A percentile compares a stretch with the other conserved stretches of the same genome.
These are phyloP conservation scores for Hysterium pulicare DNA, from an alignment of 2,329 filamentous ascomycete genomes.

Conservation along the genomic window DNA sequence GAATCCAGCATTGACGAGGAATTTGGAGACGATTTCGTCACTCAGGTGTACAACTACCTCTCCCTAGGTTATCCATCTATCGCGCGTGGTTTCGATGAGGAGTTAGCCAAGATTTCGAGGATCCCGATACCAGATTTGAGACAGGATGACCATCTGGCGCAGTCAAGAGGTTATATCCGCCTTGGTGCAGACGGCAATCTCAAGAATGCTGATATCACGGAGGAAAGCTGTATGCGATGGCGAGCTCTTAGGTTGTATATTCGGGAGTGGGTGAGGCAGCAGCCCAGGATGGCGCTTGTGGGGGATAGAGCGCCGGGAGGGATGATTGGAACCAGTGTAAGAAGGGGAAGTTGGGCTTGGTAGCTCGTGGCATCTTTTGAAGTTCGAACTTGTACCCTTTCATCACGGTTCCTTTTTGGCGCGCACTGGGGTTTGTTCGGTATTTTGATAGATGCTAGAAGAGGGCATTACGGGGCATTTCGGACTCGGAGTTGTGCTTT, in stretches of 20 bases:
- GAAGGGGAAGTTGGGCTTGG: conserved; percentile 48
- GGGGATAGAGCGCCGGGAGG: conserved; percentile 26
- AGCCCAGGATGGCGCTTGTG: conserved; percentile 64
- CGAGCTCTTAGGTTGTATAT: conserved; percentile 80
- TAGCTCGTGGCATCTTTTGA: background rate
- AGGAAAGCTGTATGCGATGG: conserved; percentile 69
- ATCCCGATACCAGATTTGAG: conserved; percentile 67
- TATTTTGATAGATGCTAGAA: too few relatives aligned
- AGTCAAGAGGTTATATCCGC: conserved; percentile 70
- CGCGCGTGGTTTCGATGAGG: conserved; percentile 77
- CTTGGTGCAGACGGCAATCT: conserved; percentile 46
- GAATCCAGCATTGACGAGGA: conserved; percentile 57
- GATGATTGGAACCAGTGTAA: conserved; percentile 41
- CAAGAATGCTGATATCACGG: conserved; percentile 49
- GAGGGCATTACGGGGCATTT: too few relatives aligned
- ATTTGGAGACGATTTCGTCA: conserved; percentile 81
- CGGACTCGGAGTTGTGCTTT: background rate
- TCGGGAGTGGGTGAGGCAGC: conserved; percentile 83
- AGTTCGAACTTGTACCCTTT: background rate
- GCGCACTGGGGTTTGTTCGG: background rate
- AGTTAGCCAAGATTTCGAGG: conserved; percentile 76
- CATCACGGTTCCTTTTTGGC: background rate
- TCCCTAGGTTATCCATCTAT: conserved; percentile 87
- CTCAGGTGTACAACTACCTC: conserved; percentile 95
- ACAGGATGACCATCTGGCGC: conserved; percentile 63